A percentile compares a stretch with the other conserved stretches of the same genome.
Evolutionary conservation across 2,329 filamentous ascomycete species (phyloP).

Genomic region (Stenocarpella maydis): DNA sequence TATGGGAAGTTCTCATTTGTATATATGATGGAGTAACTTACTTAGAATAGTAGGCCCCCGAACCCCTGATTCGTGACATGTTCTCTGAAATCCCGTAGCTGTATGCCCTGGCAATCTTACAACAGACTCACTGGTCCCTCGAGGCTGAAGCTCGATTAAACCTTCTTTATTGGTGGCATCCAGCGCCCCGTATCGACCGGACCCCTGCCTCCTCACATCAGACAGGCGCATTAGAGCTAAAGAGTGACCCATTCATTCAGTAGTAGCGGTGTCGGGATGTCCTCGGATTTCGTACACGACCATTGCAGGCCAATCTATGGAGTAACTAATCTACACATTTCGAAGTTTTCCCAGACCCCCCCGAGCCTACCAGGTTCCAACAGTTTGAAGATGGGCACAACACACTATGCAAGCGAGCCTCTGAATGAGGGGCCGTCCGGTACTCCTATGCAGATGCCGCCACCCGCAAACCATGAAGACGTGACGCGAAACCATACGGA

Average conservation of each 20-base stretch:
- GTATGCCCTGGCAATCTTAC: too few relatives aligned
- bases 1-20: too few relatives aligned
- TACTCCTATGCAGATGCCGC: conserved; percentile 33
- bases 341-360: background rate
- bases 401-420: conserved; percentile 1
- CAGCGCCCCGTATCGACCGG: too few relatives aligned
- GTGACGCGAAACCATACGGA: background rate
- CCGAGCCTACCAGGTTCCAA: background rate
- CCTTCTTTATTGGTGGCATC: too few relatives aligned
- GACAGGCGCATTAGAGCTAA: background rate
- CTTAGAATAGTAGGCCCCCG: too few relatives aligned
- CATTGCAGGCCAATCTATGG: conserved; percentile 16
- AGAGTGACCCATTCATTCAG: too few relatives aligned
- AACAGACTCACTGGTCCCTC: too few relatives aligned
- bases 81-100: too few relatives aligned
- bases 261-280: background rate
- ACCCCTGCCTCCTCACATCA: background rate
- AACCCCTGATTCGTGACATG: too few relatives aligned
- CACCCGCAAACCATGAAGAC: background rate
- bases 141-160: too few relatives aligned
- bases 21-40: too few relatives aligned
- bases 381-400: background rate
- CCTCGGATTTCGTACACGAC: conserved; percentile 20
- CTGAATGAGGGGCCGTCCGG: conserved; percentile 3
- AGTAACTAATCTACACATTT: conserved; percentile 22